Evolutionary conservation across 345 rosid genomes (phyloP), one percentile per base, ranked within the genome.

Genomic region (Moricandia arvensis): DNA sequence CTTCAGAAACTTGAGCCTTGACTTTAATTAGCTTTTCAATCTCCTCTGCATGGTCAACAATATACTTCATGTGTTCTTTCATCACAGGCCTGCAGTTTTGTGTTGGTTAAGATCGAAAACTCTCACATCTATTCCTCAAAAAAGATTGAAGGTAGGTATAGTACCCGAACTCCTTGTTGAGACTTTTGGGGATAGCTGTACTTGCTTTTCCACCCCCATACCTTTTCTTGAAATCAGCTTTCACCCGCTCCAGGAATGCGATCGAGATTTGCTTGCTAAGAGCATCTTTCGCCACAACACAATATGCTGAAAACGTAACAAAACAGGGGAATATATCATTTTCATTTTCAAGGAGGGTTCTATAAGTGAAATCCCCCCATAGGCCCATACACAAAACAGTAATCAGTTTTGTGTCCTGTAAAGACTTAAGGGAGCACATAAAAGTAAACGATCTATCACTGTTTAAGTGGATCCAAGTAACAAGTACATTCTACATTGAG

Each of bases 1-100:
- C 98, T 84, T 91, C 96, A 26, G 97, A 95, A 84, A 91, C 99
- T 83, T 94, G 98, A 73, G 97, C 97, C 83, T 95, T 91, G 47
- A 95, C 99, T 85, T 95, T 95, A 62, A 92, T 75, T 74, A 95
- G 83, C 72, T 95, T 91, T 78, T 90, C 99, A 38, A 95, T 95
- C 81, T 95, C 99, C 63, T 90, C 96, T 15, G 97, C 92, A 29
- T 91, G 99, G n/a, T 91, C 97, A 41, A 88, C 85, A 8, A 95
- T 90, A 75, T 91, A 90, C 74, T 90, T 89, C 99, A 94, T 94
- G 83, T 95, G 99, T 80, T 91, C 97, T 82, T 90, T 91, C 97
- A 95, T 90, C 13, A 88, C 43, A 66, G 93, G 96, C 84, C 97
- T 95, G 90, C 66, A 80, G 41, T 75, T 77, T 66, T 41, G 18